These are phyloP conservation scores for Suillus bovinus DNA, from an alignment of 768 basidiomycete genomes.

Conservation along the genomic window DNA sequence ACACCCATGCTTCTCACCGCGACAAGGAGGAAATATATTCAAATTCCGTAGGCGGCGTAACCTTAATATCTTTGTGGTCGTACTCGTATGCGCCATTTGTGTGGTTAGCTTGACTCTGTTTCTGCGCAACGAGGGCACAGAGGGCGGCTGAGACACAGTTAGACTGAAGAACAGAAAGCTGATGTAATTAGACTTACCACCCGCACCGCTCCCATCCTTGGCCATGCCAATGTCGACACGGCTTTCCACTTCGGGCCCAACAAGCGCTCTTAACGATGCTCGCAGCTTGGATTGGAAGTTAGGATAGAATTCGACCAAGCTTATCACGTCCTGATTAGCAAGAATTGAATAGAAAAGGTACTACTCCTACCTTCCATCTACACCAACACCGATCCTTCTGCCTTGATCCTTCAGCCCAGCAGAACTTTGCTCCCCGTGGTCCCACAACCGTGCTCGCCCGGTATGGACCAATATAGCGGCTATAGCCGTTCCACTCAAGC, in stretches of 20 bases:
- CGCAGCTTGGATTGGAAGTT: conserved; percentile 76
- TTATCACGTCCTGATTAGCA: conserved; percentile 29
- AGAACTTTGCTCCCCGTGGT: conserved; percentile 29
- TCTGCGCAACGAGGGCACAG: conserved; percentile 59
- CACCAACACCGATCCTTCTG: conserved; percentile 73
- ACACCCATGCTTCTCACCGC: conserved; percentile 13
- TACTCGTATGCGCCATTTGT: conserved; percentile 11
- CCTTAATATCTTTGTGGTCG: conserved; percentile 13
- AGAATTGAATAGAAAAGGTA: not conserved
- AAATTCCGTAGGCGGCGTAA: conserved; percentile 14
- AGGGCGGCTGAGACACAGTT: conserved; percentile 64
- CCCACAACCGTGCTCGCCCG: conserved; percentile 55
- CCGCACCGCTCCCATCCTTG: conserved; percentile 97
- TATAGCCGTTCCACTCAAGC: conserved; percentile 83
- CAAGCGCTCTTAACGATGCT: conserved; percentile 68
- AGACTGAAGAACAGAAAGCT: conserved; percentile 10
- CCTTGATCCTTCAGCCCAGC: conserved; percentile 33
- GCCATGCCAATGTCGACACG: conserved; percentile 87
- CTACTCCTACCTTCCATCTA: conserved; percentile 81
- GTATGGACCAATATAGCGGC: conserved; percentile 88
- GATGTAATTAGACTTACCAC: conserved; percentile 62
- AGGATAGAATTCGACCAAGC: conserved; percentile 92
- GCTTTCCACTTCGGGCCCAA: conserved; percentile 81
- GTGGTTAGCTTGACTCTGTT: conserved; percentile 21
- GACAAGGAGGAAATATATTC: conserved; percentile 24